Conservation (phyloP, 202 grass and related monocot genomes). For the Zizania palustris region DNA sequence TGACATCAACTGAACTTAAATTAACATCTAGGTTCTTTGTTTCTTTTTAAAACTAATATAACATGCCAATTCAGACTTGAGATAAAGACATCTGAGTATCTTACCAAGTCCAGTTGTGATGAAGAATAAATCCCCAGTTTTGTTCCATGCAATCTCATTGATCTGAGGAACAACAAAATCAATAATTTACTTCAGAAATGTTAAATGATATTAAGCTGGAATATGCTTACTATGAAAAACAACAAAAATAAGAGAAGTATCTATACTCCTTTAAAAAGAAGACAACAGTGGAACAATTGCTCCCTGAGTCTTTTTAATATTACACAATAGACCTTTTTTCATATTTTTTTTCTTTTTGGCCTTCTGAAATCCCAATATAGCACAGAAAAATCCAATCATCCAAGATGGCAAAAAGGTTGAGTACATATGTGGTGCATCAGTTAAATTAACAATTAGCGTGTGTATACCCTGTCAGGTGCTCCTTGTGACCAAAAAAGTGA, state of each 20-base stretch:
- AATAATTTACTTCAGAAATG: slow-evolving; percentile 38
- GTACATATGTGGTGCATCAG: no score
- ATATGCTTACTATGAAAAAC: background rate
- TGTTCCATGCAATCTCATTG: slow-evolving; percentile 99
- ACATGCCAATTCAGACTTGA: slow-evolving; percentile 1
- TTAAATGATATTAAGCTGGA: background rate
- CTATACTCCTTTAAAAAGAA: no score
- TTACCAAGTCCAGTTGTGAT: slow-evolving; percentile 96
- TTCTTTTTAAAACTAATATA: slow-evolving; percentile 9
- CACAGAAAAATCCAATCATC: no score
- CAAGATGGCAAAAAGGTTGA: no score
- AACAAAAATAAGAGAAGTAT: slow-evolving; percentile 18
- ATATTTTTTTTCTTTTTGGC: no score
- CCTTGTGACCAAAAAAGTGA: no score
- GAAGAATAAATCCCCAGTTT: slow-evolving; percentile 96
- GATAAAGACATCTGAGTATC: slow-evolving; percentile 17
- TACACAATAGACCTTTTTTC: no score
- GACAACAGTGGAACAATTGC: no score
- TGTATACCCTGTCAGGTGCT: no score
- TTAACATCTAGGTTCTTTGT: slow-evolving; percentile 19
- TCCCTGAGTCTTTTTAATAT: no score
- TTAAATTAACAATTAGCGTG: no score
- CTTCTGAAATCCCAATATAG: no score
- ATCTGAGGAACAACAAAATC: slow-evolving; percentile 63
- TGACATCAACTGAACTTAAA: slow-evolving; percentile 26